A percentile compares a stretch with the other conserved stretches of the same genome.
Evolutionary conservation across 2,329 filamentous ascomycete genomes (phyloP).

Genomic region (Pezicula neosporulosa): DNA sequence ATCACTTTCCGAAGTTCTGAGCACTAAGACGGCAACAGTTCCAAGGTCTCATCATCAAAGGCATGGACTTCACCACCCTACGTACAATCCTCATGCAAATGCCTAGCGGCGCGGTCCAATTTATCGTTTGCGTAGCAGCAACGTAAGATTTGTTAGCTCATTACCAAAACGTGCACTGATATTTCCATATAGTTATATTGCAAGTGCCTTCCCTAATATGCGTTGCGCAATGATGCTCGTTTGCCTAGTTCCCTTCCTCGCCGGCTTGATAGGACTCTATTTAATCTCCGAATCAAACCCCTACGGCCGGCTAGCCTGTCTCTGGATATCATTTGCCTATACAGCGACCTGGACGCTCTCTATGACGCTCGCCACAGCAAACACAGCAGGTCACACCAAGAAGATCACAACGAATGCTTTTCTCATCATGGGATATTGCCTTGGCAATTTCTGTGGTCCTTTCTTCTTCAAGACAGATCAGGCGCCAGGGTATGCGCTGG

Average conservation of each 20-base stretch:
- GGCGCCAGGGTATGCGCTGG: conserved; percentile 50
- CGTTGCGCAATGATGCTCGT: conserved; percentile 1
- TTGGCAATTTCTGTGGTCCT: conserved; percentile 32
- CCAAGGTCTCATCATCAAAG: conserved; percentile 34
- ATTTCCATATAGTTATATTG: background rate
- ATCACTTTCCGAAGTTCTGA: background rate
- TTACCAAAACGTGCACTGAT: background rate
- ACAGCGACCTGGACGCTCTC: conserved; percentile 36
- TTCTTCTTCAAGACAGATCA: conserved; percentile 58
- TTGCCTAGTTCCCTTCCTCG: conserved; percentile 42
- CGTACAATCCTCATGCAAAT: conserved; percentile 35
- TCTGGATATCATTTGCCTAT: conserved; percentile 58
- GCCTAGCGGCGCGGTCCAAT: conserved; percentile 15
- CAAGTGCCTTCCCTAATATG: background rate
- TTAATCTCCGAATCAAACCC: conserved; percentile 50
- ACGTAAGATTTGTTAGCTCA: background rate
- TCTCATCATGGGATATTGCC: conserved; percentile 23
- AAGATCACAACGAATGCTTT: conserved; percentile 40
- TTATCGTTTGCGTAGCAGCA: conserved; percentile 11
- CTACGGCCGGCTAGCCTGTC: conserved; percentile 44
- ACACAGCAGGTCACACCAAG: conserved; percentile 44
- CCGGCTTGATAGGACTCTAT: conserved; percentile 54
- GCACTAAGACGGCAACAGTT: conserved; percentile 16
- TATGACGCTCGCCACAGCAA: conserved; percentile 24
- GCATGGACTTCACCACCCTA: conserved; percentile 34